phyloP scores from a whole-genome alignment of 768 basidiomycete genomes.

The Cytidiella melzeri region DNA sequence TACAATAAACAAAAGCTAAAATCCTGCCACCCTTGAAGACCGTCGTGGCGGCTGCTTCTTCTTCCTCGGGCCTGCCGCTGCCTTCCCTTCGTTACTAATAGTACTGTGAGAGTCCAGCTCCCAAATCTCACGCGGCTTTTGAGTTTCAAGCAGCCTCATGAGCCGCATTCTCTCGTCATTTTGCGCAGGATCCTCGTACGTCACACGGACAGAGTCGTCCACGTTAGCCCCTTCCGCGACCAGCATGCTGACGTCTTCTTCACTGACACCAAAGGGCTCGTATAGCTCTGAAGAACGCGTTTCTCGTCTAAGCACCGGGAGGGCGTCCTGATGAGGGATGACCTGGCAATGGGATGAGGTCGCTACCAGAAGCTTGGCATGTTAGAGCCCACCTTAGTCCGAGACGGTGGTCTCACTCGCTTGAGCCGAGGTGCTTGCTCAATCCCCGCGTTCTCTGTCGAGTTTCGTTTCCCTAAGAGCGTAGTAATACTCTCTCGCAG shows the following conservation, averaged over 20 bases:
- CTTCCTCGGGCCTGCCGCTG: background rate
- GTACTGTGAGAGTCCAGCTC: background rate
- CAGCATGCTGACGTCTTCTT: slow-evolving; percentile 20
- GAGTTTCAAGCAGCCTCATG: slow-evolving; percentile 45
- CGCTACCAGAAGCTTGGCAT: too few relatives aligned
- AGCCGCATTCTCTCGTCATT: slow-evolving; percentile 50
- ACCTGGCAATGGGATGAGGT: too few relatives aligned
- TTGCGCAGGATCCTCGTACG: slow-evolving; percentile 66
- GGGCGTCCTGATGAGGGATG: too few relatives aligned
- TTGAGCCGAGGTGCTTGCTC: slow-evolving; percentile 17
- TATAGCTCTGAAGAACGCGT: slow-evolving; percentile 2
- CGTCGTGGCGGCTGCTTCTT: background rate
- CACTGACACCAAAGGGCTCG: slow-evolving; percentile 5
- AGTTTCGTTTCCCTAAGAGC: slow-evolving; percentile 61
- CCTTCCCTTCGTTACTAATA: background rate
- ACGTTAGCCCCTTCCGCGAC: slow-evolving; percentile 4
- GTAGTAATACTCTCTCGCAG: slow-evolving; percentile 65
- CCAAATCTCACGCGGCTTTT: slow-evolving; percentile 6
- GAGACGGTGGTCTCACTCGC: slow-evolving; percentile 31
- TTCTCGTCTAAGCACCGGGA: slow-evolving; percentile 1
- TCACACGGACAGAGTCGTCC: slow-evolving; percentile 31
- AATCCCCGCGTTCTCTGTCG: slow-evolving; percentile 22
- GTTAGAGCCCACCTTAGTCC: slow-evolving; percentile 34
- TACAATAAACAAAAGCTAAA: background rate
- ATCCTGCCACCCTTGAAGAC: background rate